Evolutionary conservation across 2,329 filamentous ascomycete genomes (phyloP).

Genomic region (Arthrocladium fulminans): DNA sequence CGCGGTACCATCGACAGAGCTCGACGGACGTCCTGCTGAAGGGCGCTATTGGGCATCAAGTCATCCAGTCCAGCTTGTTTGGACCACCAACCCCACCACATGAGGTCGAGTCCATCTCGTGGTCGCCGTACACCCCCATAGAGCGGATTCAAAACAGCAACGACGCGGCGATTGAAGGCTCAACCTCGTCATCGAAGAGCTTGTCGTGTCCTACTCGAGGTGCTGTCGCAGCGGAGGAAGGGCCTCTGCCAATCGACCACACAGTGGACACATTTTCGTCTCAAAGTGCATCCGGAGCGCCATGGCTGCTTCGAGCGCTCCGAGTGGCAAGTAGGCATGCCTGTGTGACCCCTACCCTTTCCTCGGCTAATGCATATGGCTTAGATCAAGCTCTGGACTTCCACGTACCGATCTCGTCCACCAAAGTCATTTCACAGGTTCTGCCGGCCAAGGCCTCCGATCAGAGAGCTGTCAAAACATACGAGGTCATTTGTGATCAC

Average conservation of each 20-base stretch:
- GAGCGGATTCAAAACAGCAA: background rate
- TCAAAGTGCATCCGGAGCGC: background rate
- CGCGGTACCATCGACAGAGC: background rate
- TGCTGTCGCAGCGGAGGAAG: background rate
- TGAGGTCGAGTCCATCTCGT: background rate
- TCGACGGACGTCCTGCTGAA: background rate
- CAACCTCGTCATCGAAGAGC: background rate
- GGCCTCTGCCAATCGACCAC: background rate
- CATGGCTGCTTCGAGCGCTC: conserved; percentile 6
- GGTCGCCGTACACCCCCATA: background rate
- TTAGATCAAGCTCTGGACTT: background rate
- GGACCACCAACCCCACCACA: conserved; percentile 5
- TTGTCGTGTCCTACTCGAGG: background rate
- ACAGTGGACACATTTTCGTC: too few relatives aligned
- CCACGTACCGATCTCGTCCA: background rate
- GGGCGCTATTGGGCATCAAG: background rate
- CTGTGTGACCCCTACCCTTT: background rate
- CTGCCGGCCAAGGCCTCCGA: conserved; percentile 3
- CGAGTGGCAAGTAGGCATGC: conserved; percentile 2
- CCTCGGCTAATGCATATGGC: background rate
- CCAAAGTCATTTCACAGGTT: conserved; percentile 7
- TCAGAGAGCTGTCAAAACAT: conserved; percentile 5
- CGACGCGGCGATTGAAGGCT: background rate
- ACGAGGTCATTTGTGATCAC: conserved; percentile 7
- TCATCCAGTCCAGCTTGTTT: background rate